Percentiles rank a stretch among this genome's conserved stretches.
phyloP scores from a whole-genome alignment of 1,284 basidiomycete genomes.

The Cutaneotrichosporon sp. region DNA sequence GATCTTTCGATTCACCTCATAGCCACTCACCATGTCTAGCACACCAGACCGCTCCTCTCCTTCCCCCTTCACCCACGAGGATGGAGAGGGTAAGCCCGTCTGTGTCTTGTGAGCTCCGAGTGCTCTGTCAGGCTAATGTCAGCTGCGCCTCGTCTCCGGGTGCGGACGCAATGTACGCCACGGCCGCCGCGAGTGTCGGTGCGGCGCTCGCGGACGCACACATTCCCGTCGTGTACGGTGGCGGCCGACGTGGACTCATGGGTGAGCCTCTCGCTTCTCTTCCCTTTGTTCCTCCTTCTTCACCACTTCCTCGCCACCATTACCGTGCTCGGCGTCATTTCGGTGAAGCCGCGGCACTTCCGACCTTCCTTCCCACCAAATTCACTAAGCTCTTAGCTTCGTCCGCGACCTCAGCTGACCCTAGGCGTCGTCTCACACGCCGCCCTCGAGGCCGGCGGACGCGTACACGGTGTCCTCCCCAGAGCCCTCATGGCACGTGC shows the following conservation, averaged over 20 bases:
- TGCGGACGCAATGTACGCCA: slow-evolving; percentile 60
- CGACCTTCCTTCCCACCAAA: neutral
- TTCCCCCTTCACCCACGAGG: slow-evolving; percentile 27
- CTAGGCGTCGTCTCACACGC: slow-evolving; percentile 67
- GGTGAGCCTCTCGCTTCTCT: slow-evolving; percentile 48
- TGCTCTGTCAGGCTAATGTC: slow-evolving; percentile 12
- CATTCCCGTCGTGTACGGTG: slow-evolving; percentile 78
- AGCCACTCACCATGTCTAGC: neutral
- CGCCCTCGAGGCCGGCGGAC: slow-evolving; percentile 66
- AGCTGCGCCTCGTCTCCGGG: slow-evolving; percentile 72
- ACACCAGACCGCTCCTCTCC: slow-evolving; percentile 8
- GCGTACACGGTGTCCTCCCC: slow-evolving; percentile 78
- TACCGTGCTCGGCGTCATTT: neutral
- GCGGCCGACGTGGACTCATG: slow-evolving; percentile 81
- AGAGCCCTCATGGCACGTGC: slow-evolving; percentile 57
- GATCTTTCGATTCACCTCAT: neutral
- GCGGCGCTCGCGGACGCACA: slow-evolving; percentile 65
- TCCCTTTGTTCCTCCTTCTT: neutral
- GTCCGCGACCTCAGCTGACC: neutral
- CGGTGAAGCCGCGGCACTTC: neutral
- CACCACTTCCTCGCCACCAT: neutral
- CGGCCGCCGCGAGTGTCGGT: slow-evolving; percentile 75
- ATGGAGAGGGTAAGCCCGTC: slow-evolving; percentile 39
- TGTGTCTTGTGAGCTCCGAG: slow-evolving; percentile 48
- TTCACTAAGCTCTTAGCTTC: neutral